Evolutionary conservation across 2,329 filamentous ascomycete genomes (phyloP), one percentile per base, ranked within the genome.

Genomic region (Xylariaceae sp.): DNA sequence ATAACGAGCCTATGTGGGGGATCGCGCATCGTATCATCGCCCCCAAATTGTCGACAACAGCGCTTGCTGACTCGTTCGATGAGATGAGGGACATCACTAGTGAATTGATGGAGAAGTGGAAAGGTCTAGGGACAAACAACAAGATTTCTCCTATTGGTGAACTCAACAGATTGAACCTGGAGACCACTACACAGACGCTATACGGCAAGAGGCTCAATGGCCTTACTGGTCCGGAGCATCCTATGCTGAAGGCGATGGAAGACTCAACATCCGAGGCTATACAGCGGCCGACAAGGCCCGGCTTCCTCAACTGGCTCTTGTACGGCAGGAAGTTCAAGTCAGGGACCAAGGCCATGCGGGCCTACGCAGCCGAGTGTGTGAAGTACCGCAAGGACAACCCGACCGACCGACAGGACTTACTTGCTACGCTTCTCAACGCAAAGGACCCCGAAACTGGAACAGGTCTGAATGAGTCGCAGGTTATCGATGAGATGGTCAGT

Each of bases 401-500:
- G 0, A 75, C 74, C 0, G 74, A 79, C 12, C 76, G 78, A n/a
- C 75, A 79, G 43, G 86, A 89, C 60, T 59, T 88, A 28, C 74
- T 89, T 9, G 74, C 83, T 46, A 77, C 79, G 3, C 73, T 89
- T 64, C 65, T 89, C 53, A 75, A 78, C 49, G 77, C 72, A 12
- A 76, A 73, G 39, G 86, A 89, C 57, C 79, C 82, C 0, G 76
- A 85, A 62, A 87, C 84, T 0, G 82, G 81, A 28, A 72, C 76
- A 53, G 69, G 69, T 2, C 72, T 89, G 57, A 77, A 71, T 5
- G 79, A 87, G 5, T 78, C 79, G 10, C 80, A 81, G 53, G 77
- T 88, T 45, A 76, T 86, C 44, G 83, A 88, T 66, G 86, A 89
- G 65, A 83, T 89, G 58, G 80, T 88, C 48, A 79, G 80, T 2